Conservation (phyloP, 306 rosid species). For the Oxytropis ochrocephala region DNA sequence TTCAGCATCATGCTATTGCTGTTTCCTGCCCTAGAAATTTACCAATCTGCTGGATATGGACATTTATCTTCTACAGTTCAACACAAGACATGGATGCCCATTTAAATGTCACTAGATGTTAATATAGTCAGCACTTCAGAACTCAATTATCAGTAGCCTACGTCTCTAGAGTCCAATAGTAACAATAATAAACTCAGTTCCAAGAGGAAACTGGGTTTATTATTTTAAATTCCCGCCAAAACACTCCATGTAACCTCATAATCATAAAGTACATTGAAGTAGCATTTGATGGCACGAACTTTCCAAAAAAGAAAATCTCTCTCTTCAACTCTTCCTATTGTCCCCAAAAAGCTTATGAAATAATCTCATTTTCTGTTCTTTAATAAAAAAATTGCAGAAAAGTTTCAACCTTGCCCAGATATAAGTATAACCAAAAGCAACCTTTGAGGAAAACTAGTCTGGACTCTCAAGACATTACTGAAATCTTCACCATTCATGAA, state of each 20-base stretch:
- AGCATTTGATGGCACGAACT: not conserved
- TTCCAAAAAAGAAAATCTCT: not conserved
- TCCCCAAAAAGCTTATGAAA: not conserved
- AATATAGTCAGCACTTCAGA: no score
- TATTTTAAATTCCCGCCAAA: not conserved
- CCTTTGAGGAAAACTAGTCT: not conserved
- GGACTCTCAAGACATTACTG: not conserved
- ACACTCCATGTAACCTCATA: not conserved
- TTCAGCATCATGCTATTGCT: not conserved
- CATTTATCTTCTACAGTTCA: not conserved
- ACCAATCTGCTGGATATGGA: not conserved
- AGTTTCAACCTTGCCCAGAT: not conserved
- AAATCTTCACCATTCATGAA: not conserved
- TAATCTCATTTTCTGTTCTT: not conserved
- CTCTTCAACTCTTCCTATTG: not conserved
- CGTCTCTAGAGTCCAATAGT: no score
- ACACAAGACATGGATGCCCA: not conserved
- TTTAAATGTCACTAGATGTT: no score
- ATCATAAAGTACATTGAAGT: not conserved
- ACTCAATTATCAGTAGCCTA: no score
- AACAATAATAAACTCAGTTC: not conserved
- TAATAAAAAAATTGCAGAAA: not conserved
- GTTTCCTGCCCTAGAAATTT: not conserved
- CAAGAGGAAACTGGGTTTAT: not conserved
- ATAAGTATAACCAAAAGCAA: not conserved